Conservation (phyloP, 2,329 filamentous ascomycete genomes). For the Exophiala bonariae region DNA sequence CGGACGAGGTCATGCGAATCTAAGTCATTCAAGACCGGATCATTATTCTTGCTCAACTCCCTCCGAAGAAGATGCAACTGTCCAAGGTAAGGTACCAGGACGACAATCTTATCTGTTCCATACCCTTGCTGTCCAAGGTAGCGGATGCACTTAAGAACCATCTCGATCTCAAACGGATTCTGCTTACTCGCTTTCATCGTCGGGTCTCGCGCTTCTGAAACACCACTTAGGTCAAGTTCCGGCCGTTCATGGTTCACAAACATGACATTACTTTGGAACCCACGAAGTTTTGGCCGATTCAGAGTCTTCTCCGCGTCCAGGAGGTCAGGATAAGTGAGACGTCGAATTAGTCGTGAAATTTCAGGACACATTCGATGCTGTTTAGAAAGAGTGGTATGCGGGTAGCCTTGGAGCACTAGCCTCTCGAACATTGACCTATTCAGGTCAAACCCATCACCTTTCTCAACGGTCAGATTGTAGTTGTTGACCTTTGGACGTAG, state of each 20-base stretch:
- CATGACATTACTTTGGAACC: conserved; percentile 60
- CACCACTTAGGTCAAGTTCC: conserved; percentile 48
- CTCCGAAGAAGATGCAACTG: conserved; percentile 62
- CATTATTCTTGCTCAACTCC: conserved; percentile 56
- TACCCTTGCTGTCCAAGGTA: conserved; percentile 74
- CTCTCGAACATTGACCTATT: conserved; percentile 70
- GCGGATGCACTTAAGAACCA: conserved; percentile 64
- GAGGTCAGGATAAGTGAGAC: conserved; percentile 63
- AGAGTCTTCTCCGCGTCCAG: conserved; percentile 55
- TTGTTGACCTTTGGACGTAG: conserved; percentile 67
- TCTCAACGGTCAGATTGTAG: conserved; percentile 61
- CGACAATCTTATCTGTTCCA: conserved; percentile 61
- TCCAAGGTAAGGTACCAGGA: conserved; percentile 72
- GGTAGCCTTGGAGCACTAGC: conserved; percentile 57
- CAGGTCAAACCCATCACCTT: conserved; percentile 65
- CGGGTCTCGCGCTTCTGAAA: conserved; percentile 54
- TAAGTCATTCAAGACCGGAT: conserved; percentile 67
- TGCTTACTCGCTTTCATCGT: conserved; percentile 55
- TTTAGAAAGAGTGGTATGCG: conserved; percentile 54
- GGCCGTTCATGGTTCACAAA: conserved; percentile 65
- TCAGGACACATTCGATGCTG: conserved; percentile 72
- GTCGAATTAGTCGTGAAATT: conserved; percentile 60
- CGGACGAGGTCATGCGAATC: conserved; percentile 63
- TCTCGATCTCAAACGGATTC: conserved; percentile 65
- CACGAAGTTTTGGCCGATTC: conserved; percentile 50